phyloP scores from a whole-genome alignment of 805 yeast genomes.

The Wickerhamomyces mucosus region DNA sequence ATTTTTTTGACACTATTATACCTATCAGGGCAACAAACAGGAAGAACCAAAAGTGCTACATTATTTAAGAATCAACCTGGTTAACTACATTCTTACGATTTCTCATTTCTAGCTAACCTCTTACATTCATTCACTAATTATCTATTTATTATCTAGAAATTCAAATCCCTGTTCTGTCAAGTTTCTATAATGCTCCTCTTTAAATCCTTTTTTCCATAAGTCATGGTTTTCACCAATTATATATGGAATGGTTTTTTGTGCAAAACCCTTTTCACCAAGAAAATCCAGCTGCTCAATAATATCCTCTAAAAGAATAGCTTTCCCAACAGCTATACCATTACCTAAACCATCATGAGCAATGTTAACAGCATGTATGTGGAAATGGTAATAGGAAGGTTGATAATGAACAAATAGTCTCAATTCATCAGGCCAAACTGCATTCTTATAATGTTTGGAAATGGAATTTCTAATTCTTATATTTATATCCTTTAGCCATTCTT shows the following conservation, averaged over 20 bases:
- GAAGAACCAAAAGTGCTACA: too few relatives aligned
- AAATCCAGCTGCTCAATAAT: conserved; percentile 60
- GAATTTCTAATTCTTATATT: conserved; percentile 34
- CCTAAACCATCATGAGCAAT: conserved; percentile 60
- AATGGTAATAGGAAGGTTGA: conserved; percentile 94
- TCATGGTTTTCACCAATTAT: conserved; percentile 69
- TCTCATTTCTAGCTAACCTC: too few relatives aligned
- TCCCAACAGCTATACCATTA: conserved; percentile 62
- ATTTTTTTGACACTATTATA: too few relatives aligned
- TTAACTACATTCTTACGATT: too few relatives aligned
- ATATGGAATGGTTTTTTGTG: conserved; percentile 50
- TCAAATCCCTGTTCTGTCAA: too few relatives aligned
- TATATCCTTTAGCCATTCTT: conserved; percentile 45
- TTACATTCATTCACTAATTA: too few relatives aligned
- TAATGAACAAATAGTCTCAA: conserved; percentile 80
- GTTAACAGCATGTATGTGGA: conserved; percentile 86
- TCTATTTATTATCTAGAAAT: too few relatives aligned
- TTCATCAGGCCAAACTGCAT: conserved; percentile 37
- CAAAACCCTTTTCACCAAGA: conserved; percentile 48
- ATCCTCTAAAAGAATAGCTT: conserved; percentile 74
- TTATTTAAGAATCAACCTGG: too few relatives aligned
- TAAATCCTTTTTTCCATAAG: conserved; percentile 38
- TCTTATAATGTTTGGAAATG: conserved; percentile 38
- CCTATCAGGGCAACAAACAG: too few relatives aligned
- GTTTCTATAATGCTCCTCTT: background rate